Evolutionary conservation across 768 basidiomycete genomes (phyloP).

Genomic region (Mycena epipterygia): DNA sequence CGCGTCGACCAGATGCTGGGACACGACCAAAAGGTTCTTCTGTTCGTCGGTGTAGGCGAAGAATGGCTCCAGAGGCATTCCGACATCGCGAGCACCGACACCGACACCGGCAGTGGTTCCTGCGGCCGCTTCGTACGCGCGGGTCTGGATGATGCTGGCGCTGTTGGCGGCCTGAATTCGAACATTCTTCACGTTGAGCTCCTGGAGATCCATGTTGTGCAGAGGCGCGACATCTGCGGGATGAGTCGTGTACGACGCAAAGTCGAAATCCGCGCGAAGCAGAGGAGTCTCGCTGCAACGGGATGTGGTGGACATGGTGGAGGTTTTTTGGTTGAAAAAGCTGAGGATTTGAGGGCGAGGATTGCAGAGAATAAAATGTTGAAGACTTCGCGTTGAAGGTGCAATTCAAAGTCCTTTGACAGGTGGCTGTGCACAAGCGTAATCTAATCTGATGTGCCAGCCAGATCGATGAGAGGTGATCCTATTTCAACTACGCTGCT

Average conservation of each 20-base stretch:
- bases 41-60: conserved; percentile 10
- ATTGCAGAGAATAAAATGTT: not conserved
- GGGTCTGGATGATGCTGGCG: conserved; percentile 2
- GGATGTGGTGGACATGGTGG: not conserved
- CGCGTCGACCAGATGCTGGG: not conserved
- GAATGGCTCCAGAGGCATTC: not conserved
- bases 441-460: not conserved
- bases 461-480: not conserved
- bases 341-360: not conserved
- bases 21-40: conserved; percentile 20
- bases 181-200: conserved; percentile 5
- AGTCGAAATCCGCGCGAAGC: conserved; percentile 17
- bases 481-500: not conserved
- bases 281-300: not conserved
- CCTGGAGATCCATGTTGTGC: not conserved
- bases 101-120: not conserved
- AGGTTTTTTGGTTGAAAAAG: not conserved
- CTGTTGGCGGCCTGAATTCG: not conserved
- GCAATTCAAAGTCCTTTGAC: not conserved
- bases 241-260: not conserved
- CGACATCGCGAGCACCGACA: not conserved
- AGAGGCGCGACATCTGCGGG: not conserved
- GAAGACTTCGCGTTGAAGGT: not conserved
- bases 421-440: not conserved
- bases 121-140: not conserved